Conservation (phyloP, 1,139 yeast species). For the Yamadazyma sp. region DNA sequence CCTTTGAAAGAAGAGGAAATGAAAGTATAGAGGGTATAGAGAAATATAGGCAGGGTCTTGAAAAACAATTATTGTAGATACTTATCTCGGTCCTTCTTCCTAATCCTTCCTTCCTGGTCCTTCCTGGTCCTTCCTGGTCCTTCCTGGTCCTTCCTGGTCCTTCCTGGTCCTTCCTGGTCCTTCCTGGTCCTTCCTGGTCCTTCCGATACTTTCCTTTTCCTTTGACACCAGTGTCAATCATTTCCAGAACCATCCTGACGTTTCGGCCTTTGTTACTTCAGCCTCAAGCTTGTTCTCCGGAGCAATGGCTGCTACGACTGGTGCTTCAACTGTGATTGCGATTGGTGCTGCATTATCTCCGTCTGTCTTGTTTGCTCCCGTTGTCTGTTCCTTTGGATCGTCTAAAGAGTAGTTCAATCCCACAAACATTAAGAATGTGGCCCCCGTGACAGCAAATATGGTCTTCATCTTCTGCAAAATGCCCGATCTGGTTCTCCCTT, state of each 20-base stretch:
- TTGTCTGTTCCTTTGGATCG: slow-evolving; percentile 11
- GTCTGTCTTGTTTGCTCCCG: no score
- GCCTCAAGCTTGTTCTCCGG: no score
- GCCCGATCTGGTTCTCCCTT: slow-evolving; percentile 10
- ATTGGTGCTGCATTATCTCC: not conserved
- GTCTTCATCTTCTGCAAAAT: slow-evolving; percentile 20
- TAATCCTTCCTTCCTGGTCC: no score
- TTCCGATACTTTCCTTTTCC: not conserved
- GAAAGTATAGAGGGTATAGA: slow-evolving; percentile 3
- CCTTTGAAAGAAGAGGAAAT: slow-evolving; percentile 25
- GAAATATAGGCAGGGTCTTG: not conserved
- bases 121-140: not conserved
- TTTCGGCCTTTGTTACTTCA: no score
- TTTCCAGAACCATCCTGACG: slow-evolving; percentile 19
- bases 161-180: not conserved
- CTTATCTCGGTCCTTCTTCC: not conserved
- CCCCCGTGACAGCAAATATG: slow-evolving; percentile 35
- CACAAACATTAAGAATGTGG: slow-evolving; percentile 28
- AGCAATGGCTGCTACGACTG: not conserved
- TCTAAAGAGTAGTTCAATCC: slow-evolving; percentile 28
- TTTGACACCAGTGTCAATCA: not conserved
- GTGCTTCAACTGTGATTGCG: not conserved
- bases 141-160: not conserved
- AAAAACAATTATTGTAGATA: not conserved
- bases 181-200: not conserved